phyloP scores from a whole-genome alignment of 2,329 filamentous ascomycete genomes.

The Mycosphaerella sp. region DNA sequence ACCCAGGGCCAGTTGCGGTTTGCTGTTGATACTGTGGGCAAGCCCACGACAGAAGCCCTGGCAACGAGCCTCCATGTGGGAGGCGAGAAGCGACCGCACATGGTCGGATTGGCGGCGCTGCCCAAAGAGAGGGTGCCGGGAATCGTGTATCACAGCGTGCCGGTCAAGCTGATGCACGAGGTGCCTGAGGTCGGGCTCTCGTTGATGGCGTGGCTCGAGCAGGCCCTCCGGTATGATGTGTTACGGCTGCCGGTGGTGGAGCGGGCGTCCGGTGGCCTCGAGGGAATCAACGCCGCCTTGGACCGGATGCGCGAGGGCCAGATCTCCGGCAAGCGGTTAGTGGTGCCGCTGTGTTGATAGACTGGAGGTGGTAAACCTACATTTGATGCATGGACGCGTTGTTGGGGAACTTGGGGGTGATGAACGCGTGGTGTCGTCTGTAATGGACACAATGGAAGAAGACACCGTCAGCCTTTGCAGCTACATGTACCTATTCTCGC shows the following conservation, averaged over 20 bases:
- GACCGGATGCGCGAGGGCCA: slow-evolving; percentile 17
- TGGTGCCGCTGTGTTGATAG: slow-evolving; percentile 14
- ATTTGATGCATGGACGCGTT: not conserved
- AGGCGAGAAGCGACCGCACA: slow-evolving; percentile 34
- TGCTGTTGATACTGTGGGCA: slow-evolving; percentile 20
- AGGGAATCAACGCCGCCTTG: slow-evolving; percentile 17
- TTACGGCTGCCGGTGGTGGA: slow-evolving; percentile 13
- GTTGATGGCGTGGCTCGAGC: slow-evolving; percentile 18
- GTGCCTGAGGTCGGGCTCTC: slow-evolving; percentile 14
- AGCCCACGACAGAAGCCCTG: slow-evolving; percentile 14
- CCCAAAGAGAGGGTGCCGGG: slow-evolving; percentile 50
- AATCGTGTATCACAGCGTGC: slow-evolving; percentile 56
- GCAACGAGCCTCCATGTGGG: slow-evolving; percentile 9
- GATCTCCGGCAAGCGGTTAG: slow-evolving; percentile 18
- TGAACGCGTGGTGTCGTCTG: too few relatives aligned
- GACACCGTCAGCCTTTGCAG: too few relatives aligned
- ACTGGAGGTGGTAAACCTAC: not conserved
- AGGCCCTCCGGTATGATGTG: slow-evolving; percentile 9
- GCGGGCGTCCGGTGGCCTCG: slow-evolving; percentile 13
- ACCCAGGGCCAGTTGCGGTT: slow-evolving; percentile 13
- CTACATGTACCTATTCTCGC: too few relatives aligned
- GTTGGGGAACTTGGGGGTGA: not conserved
- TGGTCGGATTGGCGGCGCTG: slow-evolving; percentile 60
- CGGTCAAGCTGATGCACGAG: slow-evolving; percentile 68
- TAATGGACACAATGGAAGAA: too few relatives aligned